A percentile compares a stretch with the other conserved stretches of the same genome.
Evolutionary conservation across 2,329 filamentous ascomycete species (phyloP).

Genomic region (Amesomyces nigricolor): DNA sequence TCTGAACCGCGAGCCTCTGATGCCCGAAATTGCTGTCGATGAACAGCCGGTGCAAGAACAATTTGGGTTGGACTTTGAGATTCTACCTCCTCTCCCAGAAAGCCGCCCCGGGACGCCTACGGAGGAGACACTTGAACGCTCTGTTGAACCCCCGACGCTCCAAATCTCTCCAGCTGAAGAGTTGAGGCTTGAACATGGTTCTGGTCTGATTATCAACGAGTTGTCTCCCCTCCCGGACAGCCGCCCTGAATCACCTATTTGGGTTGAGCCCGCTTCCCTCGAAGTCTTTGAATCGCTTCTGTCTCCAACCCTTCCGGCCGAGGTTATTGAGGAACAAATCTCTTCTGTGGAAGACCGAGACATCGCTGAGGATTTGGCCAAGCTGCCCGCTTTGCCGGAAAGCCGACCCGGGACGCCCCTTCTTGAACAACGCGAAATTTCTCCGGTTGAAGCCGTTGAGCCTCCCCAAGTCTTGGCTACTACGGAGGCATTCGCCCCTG

Average conservation of each 20-base stretch:
- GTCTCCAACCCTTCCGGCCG: neutral
- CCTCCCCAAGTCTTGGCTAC: neutral
- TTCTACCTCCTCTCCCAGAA: conserved; percentile 8
- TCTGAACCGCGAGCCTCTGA: neutral
- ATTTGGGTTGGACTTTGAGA: neutral
- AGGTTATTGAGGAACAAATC: neutral
- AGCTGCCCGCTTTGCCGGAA: conserved; percentile 9
- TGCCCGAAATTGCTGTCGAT: neutral
- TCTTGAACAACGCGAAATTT: neutral
- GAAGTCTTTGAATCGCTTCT: neutral
- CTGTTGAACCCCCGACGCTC: neutral
- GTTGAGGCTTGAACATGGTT: neutral
- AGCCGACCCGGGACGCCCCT: neutral
- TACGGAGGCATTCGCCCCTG: too few relatives aligned
- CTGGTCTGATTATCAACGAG: neutral
- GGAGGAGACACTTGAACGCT: neutral
- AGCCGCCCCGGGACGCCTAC: conserved; percentile 8
- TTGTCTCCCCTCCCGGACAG: neutral
- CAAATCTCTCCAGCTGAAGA: neutral
- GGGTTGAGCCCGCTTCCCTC: neutral
- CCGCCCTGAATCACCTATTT: neutral
- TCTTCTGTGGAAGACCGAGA: neutral
- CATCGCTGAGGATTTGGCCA: neutral
- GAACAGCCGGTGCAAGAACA: neutral
- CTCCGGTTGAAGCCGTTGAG: neutral